Conservation (phyloP, 2,329 filamentous ascomycete genomes). For the Neofusicoccum kwambonambiense region DNA sequence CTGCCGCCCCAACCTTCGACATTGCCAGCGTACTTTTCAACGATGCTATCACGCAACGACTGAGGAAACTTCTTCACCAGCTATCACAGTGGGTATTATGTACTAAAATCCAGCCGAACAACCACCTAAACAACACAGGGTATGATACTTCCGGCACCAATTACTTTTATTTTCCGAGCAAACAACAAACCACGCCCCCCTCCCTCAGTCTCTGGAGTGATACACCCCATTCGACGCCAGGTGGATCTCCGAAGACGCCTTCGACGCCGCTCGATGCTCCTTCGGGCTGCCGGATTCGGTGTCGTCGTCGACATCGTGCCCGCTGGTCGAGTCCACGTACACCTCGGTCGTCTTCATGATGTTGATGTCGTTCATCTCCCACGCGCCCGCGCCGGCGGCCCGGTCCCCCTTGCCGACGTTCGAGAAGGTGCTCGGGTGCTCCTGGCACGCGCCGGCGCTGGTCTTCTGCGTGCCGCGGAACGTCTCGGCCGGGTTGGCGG, state of each 20-base stretch:
- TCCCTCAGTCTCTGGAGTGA: neutral
- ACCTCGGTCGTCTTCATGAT: conserved; percentile 7
- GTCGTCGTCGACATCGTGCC: neutral
- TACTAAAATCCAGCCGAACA: no score
- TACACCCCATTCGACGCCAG: neutral
- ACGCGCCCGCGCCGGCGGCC: neutral
- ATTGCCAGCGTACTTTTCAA: no score
- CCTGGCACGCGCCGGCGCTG: neutral
- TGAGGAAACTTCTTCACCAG: no score
- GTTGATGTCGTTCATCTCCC: neutral
- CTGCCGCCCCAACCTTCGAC: no score
- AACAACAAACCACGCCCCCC: no score
- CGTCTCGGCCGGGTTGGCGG: neutral
- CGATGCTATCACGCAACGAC: no score
- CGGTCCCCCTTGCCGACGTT: neutral
- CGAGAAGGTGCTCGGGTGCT: neutral
- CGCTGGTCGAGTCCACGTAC: neutral
- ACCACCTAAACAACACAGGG: no score
- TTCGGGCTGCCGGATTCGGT: neutral
- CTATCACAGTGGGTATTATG: no score
- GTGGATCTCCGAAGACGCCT: neutral
- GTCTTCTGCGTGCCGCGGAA: conserved; percentile 1
- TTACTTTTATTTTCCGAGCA: no score
- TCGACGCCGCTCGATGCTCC: neutral
- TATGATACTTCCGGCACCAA: no score